These are phyloP conservation scores for Heterobasidion parviporum DNA, from an alignment of 1,284 basidiomycete genomes.

Conservation along the genomic window DNA sequence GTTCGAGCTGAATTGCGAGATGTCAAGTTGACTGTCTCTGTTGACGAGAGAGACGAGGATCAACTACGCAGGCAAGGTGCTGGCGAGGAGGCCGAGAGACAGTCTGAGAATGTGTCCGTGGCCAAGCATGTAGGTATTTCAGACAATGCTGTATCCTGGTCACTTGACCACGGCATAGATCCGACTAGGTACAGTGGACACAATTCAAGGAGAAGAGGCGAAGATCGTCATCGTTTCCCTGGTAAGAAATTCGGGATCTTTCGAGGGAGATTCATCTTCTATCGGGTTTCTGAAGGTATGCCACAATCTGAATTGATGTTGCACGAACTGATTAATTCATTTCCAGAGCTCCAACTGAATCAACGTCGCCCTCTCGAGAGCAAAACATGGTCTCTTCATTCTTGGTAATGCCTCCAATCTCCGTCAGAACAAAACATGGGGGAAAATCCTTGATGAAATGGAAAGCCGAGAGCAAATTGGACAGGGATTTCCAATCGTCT, in stretches of 20 bases:
- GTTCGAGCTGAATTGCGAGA: conserved; percentile 41
- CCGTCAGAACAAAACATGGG: conserved; percentile 50
- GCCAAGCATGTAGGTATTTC: conserved; percentile 33
- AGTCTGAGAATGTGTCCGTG: conserved; percentile 19
- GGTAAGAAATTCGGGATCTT: conserved; percentile 54
- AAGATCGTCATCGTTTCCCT: conserved; percentile 65
- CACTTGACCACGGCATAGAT: conserved; percentile 30
- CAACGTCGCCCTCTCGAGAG: conserved; percentile 64
- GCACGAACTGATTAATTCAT: too few species aligned
- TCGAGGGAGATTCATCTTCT: conserved; percentile 22
- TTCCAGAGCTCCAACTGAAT: not conserved
- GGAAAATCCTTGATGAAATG: conserved; percentile 47
- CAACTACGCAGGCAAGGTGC: conserved; percentile 35
- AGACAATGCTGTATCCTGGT: not conserved
- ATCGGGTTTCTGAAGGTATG: conserved; percentile 66
- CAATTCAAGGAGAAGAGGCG: conserved; percentile 69
- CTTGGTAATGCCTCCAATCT: conserved; percentile 58
- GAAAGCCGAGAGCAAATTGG: conserved; percentile 39
- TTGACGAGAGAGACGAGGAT: conserved; percentile 63
- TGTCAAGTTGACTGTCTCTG: conserved; percentile 44
- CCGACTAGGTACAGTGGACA: conserved; percentile 65
- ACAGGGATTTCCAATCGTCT: conserved; percentile 46
- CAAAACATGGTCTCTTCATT: conserved; percentile 64
- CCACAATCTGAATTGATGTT: too few species aligned
- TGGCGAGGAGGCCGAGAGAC: conserved; percentile 21